A percentile compares a stretch with the other conserved stretches of the same genome.
phyloP scores from a whole-genome alignment of 73 alveolate genomes.

The Tetrahymena malaccensis region DNA sequence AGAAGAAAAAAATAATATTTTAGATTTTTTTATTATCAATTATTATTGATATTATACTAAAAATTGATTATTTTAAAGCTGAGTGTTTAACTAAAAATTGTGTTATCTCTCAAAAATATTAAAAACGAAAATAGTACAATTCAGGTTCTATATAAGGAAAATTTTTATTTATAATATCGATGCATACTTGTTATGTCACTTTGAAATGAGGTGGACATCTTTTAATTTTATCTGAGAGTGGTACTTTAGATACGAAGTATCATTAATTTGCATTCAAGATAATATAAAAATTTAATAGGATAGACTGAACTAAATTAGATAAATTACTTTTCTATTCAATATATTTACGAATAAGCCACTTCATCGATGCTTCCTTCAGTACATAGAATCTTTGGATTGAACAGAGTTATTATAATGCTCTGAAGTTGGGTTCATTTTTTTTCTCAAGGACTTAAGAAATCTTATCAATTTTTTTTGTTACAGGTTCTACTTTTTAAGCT shows the following conservation, averaged over 20 bases:
- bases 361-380: background rate
- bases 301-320: background rate
- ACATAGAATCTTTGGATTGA: background rate
- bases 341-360: background rate
- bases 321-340: background rate
- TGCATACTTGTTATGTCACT: background rate
- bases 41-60: no score
- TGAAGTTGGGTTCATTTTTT: background rate
- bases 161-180: background rate
- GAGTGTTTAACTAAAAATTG: no score
- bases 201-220: background rate
- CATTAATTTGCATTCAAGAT: no score
- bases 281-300: no score
- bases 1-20: no score
- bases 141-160: background rate
- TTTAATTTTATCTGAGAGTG: background rate
- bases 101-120: no score
- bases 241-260: background rate
- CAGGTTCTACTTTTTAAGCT: no score
- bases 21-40: no score
- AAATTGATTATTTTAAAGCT: no score
- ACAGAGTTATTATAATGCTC: background rate
- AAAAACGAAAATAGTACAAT: no score
- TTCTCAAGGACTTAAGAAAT: no score
- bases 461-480: no score